Base-by-base conservation (phyloP, 176 grass and related monocot species). In the Paspalum notatum region DNA sequence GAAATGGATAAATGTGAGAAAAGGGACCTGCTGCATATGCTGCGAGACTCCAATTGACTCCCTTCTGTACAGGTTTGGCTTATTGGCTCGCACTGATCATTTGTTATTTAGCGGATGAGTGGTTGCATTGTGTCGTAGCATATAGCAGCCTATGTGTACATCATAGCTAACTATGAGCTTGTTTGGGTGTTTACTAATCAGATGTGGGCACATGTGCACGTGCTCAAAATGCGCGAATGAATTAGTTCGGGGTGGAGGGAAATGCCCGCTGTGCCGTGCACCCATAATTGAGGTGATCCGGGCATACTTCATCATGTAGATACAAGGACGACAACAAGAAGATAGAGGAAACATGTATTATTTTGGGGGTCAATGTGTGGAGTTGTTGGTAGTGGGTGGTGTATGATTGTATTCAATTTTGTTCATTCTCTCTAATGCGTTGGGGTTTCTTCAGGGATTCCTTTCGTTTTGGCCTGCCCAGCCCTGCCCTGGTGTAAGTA, bases 141-240 rank as follows among this genome's bases (percentile, higher is more conserved):
- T 61, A 27, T 39, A 50, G 60, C 37, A 24, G n/a, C 32, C 32
- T 32, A 32, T 32, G 32, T 32, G 32, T 32, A 32, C 32, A 2
- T 32, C 32, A 32, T 32, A 32, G 60, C 47, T 85, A 64, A 71
- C 15, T 44, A 37, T 16, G 26, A 42, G 51, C 68, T 47, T 61
- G 18, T 76, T 75, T 72, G 16, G 25, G 69, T 53, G n/a, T 71
- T 56, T n/a, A 83, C 63, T 50, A 41, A 54, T 74, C 80, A 99
- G 96, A 91, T 99, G 96, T 42, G 96, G 96, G 66, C 96, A 99
- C 86, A 99, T 99, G 96, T 99, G 96, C 76, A 99, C 96, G 22
- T 99, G 96, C 62, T 90, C 88, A 9, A 95, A 93, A 84, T 99
- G 96, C 22, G 96, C 96, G 0, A 93, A 99, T 17, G 96, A 95